Evolutionary conservation across 805 yeast genomes (phyloP).

Genomic region (Kuraishia hungarica): DNA sequence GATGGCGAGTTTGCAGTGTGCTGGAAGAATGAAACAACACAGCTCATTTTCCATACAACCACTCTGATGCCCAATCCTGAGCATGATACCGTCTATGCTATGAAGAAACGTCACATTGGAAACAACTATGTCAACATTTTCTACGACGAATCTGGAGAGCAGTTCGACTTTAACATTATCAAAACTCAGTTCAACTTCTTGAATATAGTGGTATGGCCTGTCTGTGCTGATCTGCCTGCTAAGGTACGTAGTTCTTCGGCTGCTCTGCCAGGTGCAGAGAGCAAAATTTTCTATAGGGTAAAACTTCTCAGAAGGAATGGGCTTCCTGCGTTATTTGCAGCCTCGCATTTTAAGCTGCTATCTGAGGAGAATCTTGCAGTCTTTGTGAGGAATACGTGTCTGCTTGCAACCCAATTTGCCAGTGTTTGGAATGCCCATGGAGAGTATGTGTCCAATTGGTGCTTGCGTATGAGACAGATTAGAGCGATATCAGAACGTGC

Average conservation of each 20-base stretch:
- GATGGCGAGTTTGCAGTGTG: constrained; percentile 74
- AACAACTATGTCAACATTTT: constrained; percentile 75
- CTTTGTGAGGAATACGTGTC: constrained; percentile 58
- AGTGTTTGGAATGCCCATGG: constrained; percentile 63
- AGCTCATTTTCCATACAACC: constrained; percentile 69
- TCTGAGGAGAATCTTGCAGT: constrained; percentile 49
- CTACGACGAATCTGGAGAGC: constrained; percentile 65
- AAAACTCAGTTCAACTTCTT: constrained; percentile 78
- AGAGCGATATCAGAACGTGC: constrained; percentile 7
- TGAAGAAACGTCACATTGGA: constrained; percentile 81
- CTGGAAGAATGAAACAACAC: constrained; percentile 66
- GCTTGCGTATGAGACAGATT: constrained; percentile 53
- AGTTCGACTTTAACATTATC: constrained; percentile 63
- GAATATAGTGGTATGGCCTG: constrained; percentile 68
- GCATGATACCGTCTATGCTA: constrained; percentile 32
- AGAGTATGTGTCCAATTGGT: constrained; percentile 56
- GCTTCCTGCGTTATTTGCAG: constrained; percentile 69
- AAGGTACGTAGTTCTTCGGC: constrained; percentile 23
- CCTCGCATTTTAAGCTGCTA: constrained; percentile 67
- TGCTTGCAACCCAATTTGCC: constrained; percentile 66
- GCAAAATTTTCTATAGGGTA: constrained; percentile 42
- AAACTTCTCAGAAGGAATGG: constrained; percentile 58
- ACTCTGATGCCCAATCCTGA: constrained; percentile 65
- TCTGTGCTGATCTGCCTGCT: neutral
- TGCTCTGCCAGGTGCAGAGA: constrained; percentile 2